Conservation (phyloP, 106 monocot genomes). For the Phalaenopsis equestris region DNA sequence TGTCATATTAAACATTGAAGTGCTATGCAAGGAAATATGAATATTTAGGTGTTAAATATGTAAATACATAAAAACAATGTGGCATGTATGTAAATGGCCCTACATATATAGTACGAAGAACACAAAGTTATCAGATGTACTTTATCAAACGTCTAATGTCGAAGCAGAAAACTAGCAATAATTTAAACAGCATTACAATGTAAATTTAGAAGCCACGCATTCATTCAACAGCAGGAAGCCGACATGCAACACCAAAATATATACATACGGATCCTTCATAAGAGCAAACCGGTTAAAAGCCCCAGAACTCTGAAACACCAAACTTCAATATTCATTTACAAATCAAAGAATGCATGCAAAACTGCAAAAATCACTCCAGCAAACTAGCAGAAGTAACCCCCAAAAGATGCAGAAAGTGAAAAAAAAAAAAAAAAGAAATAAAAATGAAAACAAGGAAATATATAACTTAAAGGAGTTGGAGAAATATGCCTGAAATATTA, state of each 20-base stretch:
- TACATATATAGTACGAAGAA: too few species aligned
- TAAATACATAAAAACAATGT: too few species aligned
- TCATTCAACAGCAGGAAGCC: not conserved
- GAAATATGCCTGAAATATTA: not conserved
- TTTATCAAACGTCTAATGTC: not conserved
- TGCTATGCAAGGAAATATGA: too few species aligned
- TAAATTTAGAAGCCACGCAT: not conserved
- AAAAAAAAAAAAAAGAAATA: not conserved
- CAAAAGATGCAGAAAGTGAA: not conserved
- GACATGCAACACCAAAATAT: not conserved
- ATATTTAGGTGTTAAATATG: too few species aligned
- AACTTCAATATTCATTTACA: slow-evolving; percentile 14
- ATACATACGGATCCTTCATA: slow-evolving; percentile 3
- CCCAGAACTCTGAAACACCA: slow-evolving; percentile 1
- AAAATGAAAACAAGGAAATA: too few species aligned
- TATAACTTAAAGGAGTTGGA: not conserved
- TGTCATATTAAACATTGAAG: too few species aligned
- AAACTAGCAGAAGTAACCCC: slow-evolving; percentile 2
- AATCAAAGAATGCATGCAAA: slow-evolving; percentile 31
- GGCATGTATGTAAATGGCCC: too few species aligned
- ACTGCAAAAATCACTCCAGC: slow-evolving; percentile 9
- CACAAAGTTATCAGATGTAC: too few species aligned
- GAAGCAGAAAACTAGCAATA: not conserved
- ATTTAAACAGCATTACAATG: not conserved
- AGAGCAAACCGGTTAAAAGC: not conserved